Conservation (phyloP, 2,329 filamentous ascomycete genomes). For the Calonectria henricotiae region DNA sequence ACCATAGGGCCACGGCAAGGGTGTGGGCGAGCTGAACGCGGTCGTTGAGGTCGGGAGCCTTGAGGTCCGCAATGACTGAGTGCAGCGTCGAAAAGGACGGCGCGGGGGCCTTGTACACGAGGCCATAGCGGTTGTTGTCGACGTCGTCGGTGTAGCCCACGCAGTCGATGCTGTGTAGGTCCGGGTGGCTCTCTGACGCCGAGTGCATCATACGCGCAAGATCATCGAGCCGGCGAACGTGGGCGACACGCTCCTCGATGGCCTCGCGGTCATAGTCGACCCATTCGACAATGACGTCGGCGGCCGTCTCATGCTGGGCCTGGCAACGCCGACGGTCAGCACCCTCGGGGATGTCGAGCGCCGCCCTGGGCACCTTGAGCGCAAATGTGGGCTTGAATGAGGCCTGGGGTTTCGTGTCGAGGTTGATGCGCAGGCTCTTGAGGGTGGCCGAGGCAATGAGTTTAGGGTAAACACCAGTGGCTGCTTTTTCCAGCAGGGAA, state of each 20-base stretch:
- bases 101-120: constrained; percentile 61
- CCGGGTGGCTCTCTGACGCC: constrained; percentile 63
- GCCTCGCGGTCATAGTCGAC: constrained; percentile 63
- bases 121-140: constrained; percentile 60
- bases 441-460: constrained; percentile 63
- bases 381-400: constrained; percentile 63
- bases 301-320: constrained; percentile 56
- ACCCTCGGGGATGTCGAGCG: constrained; percentile 50
- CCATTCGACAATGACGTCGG: constrained; percentile 64
- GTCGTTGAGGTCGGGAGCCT: constrained; percentile 64
- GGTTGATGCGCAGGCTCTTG: constrained; percentile 66
- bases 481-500: constrained; percentile 61
- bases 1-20: constrained; percentile 64
- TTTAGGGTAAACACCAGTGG: constrained; percentile 61
- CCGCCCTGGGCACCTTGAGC: constrained; percentile 58
- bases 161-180: constrained; percentile 66
- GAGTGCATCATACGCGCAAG: constrained; percentile 66
- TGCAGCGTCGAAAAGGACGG: constrained; percentile 60
- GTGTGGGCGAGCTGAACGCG: constrained; percentile 62
- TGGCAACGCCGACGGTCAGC: constrained; percentile 51
- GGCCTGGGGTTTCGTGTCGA: constrained; percentile 61
- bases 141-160: constrained; percentile 65
- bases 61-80: constrained; percentile 61
- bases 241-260: constrained; percentile 61
- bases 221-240: constrained; percentile 65